phyloP scores from a whole-genome alignment of 176 grass and related monocot species.

The Triticum monococcum region DNA sequence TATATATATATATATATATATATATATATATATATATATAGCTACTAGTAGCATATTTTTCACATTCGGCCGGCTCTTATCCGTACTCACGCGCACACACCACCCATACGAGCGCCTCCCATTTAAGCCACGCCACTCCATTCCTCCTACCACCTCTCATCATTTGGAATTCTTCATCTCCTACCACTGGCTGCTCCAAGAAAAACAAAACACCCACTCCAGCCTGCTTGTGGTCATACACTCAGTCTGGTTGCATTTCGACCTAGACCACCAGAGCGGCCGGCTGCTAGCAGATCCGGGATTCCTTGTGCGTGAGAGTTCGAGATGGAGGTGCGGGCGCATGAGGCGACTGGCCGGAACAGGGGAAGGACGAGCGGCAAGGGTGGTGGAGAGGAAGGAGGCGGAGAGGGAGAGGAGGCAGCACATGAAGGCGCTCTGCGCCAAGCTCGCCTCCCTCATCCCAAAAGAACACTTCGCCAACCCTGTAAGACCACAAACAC shows the following conservation, averaged over 20 bases:
- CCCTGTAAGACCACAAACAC: background rate
- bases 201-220: background rate
- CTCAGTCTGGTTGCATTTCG: background rate
- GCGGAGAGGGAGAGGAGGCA: constrained; percentile 61
- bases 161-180: background rate
- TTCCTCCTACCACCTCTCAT: background rate
- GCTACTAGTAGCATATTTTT: background rate
- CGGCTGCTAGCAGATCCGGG: background rate
- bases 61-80: background rate
- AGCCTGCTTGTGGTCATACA: background rate
- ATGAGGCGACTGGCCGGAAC: background rate
- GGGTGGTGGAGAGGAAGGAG: constrained; percentile 55
- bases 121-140: background rate
- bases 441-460: constrained; percentile 66
- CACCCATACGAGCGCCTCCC: background rate
- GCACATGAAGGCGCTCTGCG: constrained; percentile 71
- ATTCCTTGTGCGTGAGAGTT: background rate
- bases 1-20: no score
- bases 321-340: background rate
- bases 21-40: no score
- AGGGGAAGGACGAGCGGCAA: background rate
- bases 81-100: background rate
- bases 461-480: constrained; percentile 39
- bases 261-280: background rate
- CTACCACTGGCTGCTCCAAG: background rate